Evolutionary conservation across 2,329 filamentous ascomycete species (phyloP).

Genomic region (Penicillium sp.): DNA sequence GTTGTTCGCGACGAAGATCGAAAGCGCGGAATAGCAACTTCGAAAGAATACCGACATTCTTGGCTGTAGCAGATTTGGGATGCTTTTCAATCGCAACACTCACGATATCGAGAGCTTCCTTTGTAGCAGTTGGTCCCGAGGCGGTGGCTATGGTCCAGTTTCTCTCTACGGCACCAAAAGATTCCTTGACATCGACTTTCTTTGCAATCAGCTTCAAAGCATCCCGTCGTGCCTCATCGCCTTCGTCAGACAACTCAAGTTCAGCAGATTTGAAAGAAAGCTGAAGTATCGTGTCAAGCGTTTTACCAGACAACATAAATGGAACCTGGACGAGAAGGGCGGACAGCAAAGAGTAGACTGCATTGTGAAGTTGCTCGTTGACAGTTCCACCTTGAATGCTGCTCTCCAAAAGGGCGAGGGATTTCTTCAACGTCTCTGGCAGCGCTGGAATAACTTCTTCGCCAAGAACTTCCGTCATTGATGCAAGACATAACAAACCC

Average conservation of each 20-base stretch:
- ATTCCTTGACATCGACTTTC: slow-evolving; percentile 70
- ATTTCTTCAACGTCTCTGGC: slow-evolving; percentile 68
- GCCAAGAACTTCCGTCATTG: slow-evolving; percentile 80
- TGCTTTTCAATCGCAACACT: slow-evolving; percentile 70
- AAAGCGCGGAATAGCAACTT: slow-evolving; percentile 54
- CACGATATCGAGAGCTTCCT: slow-evolving; percentile 67
- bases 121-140: slow-evolving; percentile 60
- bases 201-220: slow-evolving; percentile 73
- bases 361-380: slow-evolving; percentile 69
- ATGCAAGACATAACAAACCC: slow-evolving; percentile 84
- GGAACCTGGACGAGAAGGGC: slow-evolving; percentile 78
- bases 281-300: slow-evolving; percentile 67
- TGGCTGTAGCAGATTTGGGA: slow-evolving; percentile 72
- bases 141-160: slow-evolving; percentile 66
- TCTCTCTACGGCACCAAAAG: slow-evolving; percentile 67
- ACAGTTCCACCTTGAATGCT: slow-evolving; percentile 54
- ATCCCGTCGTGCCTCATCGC: slow-evolving; percentile 61
- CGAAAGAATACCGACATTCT: slow-evolving; percentile 68
- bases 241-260: slow-evolving; percentile 57
- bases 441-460: slow-evolving; percentile 82
- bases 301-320: slow-evolving; percentile 77
- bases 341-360: slow-evolving; percentile 74
- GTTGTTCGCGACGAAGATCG: slow-evolving; percentile 42
- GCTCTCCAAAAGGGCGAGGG: slow-evolving; percentile 65
- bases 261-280: slow-evolving; percentile 70